Base-by-base conservation (phyloP, 2,329 filamentous ascomycete species). In the Aureobasidium vineae region DNA sequence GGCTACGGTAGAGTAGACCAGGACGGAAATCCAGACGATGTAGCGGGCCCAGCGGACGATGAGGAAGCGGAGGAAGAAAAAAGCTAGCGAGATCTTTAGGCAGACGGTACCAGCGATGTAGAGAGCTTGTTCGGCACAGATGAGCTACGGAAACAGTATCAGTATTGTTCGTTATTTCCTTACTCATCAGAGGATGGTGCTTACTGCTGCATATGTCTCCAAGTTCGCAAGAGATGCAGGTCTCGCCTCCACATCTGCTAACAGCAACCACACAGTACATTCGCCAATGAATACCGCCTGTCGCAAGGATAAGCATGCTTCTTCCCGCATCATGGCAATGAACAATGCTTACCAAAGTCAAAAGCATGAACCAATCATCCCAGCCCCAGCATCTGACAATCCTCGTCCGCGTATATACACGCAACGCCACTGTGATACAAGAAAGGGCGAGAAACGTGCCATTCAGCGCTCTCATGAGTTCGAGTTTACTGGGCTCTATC, bases 11-110 rank as follows among this genome's bases (percentile, higher is more conserved):
- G 74, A 70, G 52, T 75, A 78, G 28, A 78, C 71, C 16, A 75
- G 69, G 28, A 75, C 70, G 38, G 72, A 69, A 13, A 60, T 64
- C 53, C 71, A 73, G 33, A 77, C 69, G 8, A 70, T 69, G 41
- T 68, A 64, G 23, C 70, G 70, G 28, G 81, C 79, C 76, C 77
- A 80, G 11, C 52, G 64, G 33, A 75, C 72, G 41, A 71, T 73
- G 16, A 80, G 73, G 50, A 81, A 77, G 2, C 79, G 76, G 3
- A 78, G 72, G 70, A 81, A 80, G 73, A 81, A 81, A 33, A 81
- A 70, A 7, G 75, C 78, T 5, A 82, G 69, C 1, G 79, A 80
- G 31, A 81, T 75, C 67, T 82, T 82, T 64, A 81, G 70, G 11
- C 75, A 68, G 67, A 79, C 75, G 69, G 79, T 77, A 0, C 78